A percentile compares a stretch with the other conserved stretches of the same genome.
These are phyloP conservation scores for Dendrothele bispora DNA, from an alignment of 768 basidiomycete species.

Conservation along the genomic window DNA sequence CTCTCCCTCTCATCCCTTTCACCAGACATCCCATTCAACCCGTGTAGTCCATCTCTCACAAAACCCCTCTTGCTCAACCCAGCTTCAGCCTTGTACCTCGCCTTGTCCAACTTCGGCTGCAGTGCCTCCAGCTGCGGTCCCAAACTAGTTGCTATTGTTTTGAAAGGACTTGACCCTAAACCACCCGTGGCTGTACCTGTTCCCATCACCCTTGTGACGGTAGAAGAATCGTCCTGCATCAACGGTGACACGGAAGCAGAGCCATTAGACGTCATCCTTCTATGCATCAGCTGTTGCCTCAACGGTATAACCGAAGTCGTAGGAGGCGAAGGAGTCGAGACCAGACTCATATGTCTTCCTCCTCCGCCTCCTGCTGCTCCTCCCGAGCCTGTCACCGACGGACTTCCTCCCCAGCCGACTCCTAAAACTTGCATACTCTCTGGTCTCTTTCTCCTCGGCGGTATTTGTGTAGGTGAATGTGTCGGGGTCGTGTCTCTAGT, in stretches of 20 bases:
- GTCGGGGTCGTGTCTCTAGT: too few relatives aligned
- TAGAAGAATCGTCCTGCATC: too few relatives aligned
- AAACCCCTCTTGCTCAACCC: slow-evolving; percentile 63
- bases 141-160: slow-evolving; percentile 19
- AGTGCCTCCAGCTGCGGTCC: slow-evolving; percentile 30
- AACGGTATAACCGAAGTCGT: not conserved
- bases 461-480: slow-evolving; percentile 23
- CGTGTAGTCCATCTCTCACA: slow-evolving; percentile 36
- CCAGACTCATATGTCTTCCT: slow-evolving; percentile 1
- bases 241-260: too few relatives aligned
- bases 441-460: slow-evolving; percentile 49
- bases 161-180: slow-evolving; percentile 5
- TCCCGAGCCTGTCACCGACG: not conserved
- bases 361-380: too few relatives aligned
- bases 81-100: slow-evolving; percentile 71
- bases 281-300: not conserved
- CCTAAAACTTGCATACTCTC: slow-evolving; percentile 59
- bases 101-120: slow-evolving; percentile 59
- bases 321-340: slow-evolving; percentile 5
- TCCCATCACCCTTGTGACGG: too few relatives aligned
- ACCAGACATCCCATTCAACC: slow-evolving; percentile 19
- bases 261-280: too few relatives aligned
- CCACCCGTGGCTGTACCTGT: too few relatives aligned
- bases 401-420: not conserved
- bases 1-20: slow-evolving; percentile 38